These are phyloP conservation scores for Ambrosia trifida DNA, from an alignment of 129 eudicot genomes.

Conservation along the genomic window DNA sequence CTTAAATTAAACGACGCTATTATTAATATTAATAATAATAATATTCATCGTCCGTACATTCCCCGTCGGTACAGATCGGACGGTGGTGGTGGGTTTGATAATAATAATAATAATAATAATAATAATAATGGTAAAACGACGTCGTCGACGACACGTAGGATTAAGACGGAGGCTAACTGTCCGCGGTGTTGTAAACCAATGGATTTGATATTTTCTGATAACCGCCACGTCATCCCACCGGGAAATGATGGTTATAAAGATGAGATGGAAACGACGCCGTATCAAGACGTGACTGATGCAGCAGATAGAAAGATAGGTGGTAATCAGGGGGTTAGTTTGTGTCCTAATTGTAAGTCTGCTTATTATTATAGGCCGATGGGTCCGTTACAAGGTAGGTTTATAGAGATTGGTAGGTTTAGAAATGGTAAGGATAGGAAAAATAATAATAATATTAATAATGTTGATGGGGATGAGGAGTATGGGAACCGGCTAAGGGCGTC, in stretches of 20 bases:
- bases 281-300: background rate
- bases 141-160: constrained; percentile 44
- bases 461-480: constrained; percentile 9
- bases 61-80: constrained; percentile 61
- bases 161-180: constrained; percentile 82
- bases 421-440: background rate
- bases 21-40: no score
- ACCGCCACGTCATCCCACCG: background rate
- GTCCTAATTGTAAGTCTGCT: constrained; percentile 81
- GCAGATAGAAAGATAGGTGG: constrained; percentile 26
- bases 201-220: constrained; percentile 43
- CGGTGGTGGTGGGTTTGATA: constrained; percentile 39
- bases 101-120: constrained; percentile 16
- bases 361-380: constrained; percentile 59
- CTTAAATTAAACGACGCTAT: no score
- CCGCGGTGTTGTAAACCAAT: constrained; percentile 76
- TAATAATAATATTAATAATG: background rate
- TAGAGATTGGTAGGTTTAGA: constrained; percentile 65
- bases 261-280: background rate
- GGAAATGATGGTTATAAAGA: background rate
- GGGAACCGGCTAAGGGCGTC: constrained; percentile 49
- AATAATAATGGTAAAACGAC: constrained; percentile 20
- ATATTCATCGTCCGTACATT: constrained; percentile 24
- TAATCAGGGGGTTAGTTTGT: constrained; percentile 58
- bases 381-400: constrained; percentile 81